phyloP scores from a whole-genome alignment of 345 rosid genomes.

The rapeseed (Brassica napus) region DNA sequence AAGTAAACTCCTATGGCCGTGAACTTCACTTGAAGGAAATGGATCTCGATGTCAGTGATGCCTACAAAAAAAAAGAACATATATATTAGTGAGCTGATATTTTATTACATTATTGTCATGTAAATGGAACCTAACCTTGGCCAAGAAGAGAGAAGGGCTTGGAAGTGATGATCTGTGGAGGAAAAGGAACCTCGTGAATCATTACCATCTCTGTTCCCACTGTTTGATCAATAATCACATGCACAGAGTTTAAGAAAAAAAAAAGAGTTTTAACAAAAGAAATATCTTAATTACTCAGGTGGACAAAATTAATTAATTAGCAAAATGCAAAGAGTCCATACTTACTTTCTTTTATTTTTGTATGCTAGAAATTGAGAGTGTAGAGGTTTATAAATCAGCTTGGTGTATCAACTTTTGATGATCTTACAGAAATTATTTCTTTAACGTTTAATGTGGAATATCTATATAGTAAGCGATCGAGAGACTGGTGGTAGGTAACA shows the following conservation, averaged over 20 bases:
- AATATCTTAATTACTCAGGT: neutral
- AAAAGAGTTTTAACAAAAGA: no score
- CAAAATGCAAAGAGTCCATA: neutral
- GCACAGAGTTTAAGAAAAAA: neutral
- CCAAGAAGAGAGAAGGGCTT: constrained; percentile 71
- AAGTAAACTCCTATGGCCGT: constrained; percentile 90
- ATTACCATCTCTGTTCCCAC: constrained; percentile 72
- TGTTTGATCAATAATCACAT: constrained; percentile 32
- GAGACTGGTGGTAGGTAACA: constrained; percentile 39
- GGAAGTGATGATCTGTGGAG: constrained; percentile 53
- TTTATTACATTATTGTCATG: neutral
- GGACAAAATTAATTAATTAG: neutral
- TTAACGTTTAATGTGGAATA: constrained; percentile 9
- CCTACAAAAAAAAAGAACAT: constrained; percentile 44
- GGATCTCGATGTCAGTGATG: constrained; percentile 88
- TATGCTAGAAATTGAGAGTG: neutral
- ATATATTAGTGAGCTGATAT: no score
- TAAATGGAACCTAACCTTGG: constrained; percentile 46
- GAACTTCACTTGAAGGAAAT: constrained; percentile 89
- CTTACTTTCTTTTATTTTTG: constrained; percentile 1
- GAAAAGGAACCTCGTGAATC: constrained; percentile 77
- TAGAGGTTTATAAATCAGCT: neutral
- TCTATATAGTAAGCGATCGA: constrained; percentile 15
- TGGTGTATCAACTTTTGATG: neutral
- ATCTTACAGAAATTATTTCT: neutral